Evolutionary conservation across 805 yeast species (phyloP), one percentile per base, ranked within the genome.

Genomic region (Kuraishia floccosa): DNA sequence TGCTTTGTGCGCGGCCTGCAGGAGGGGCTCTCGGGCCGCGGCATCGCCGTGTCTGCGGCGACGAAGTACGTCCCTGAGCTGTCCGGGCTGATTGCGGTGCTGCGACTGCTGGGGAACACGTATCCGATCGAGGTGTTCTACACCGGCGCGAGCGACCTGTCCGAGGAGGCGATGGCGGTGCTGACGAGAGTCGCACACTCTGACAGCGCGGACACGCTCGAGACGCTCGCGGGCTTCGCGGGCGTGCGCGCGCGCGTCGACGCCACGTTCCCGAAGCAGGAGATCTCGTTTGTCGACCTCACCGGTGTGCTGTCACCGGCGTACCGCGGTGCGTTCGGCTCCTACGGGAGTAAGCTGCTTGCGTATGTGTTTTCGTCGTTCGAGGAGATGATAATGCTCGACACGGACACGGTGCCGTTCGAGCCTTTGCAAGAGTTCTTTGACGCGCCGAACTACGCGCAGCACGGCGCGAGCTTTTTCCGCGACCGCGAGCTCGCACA

Each of bases 291-390:
- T 43, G 58, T 56, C 17, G 56, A 56, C 39, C 50, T 54, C 17
- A 47, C 56, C 3, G 42, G 42, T 15, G 38, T 49, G 3, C 40
- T 56, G 16, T 30, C 36, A 23, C 44, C 39, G 25, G 38, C 33
- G 22, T 54, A 44, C 34, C 42, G 39, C 32, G 31, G 34, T 4
- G 46, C 37, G 32, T 54, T 49, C 38, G 33, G 31, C 20, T 38
- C 43, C 18, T 54, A 49, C 42, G 50, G 57, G 20, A 54, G 47
- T 50, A 77, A 76, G 44, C 60, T 76, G 47, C 42, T 74, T 19
- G 78, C 82, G 1, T 57, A 67, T 16, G 37, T 72, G 23, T 76
- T 76, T 48, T 74, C 65, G 37, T 64, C 76, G 2, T 72, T 66
- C 43, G 73, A 68, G 39, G 76, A 72, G 33, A 62, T 60, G 50